phyloP scores from a whole-genome alignment of 2,329 filamentous ascomycete species.

The Massarina eburnea region DNA sequence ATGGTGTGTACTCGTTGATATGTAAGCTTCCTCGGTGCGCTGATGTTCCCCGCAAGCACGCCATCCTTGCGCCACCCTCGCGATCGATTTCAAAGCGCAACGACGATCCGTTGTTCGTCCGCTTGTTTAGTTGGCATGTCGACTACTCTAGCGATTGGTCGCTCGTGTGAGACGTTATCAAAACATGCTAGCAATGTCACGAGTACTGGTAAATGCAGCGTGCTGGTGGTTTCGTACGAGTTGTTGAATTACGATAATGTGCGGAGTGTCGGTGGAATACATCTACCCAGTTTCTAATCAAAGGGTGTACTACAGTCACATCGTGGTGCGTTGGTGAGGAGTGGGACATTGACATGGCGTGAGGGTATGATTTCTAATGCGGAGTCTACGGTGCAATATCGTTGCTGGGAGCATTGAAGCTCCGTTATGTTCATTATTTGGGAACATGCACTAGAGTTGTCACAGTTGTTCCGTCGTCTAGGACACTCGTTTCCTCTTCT shows the following conservation, averaged over 20 bases:
- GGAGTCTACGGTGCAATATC: too few species aligned
- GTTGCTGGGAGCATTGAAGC: too few species aligned
- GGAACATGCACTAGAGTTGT: slow-evolving; percentile 55
- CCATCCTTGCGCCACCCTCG: slow-evolving; percentile 16
- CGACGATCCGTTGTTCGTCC: slow-evolving; percentile 1
- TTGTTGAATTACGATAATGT: too few species aligned
- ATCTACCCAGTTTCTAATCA: too few species aligned
- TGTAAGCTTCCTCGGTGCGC: slow-evolving; percentile 23
- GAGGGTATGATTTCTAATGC: too few species aligned
- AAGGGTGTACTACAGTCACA: too few species aligned
- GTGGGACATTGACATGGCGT: too few species aligned
- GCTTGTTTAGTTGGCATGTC: background rate
- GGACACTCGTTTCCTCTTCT: slow-evolving; percentile 61
- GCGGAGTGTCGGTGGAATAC: too few species aligned
- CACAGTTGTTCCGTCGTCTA: slow-evolving; percentile 68
- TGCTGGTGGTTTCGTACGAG: background rate
- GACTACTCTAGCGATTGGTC: slow-evolving; percentile 1
- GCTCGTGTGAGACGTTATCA: too few species aligned
- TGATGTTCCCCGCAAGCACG: slow-evolving; percentile 37
- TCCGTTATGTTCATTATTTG: slow-evolving; percentile 2
- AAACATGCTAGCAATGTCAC: too few species aligned
- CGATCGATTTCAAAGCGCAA: slow-evolving; percentile 17
- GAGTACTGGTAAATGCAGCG: background rate
- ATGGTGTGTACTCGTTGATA: slow-evolving; percentile 18
- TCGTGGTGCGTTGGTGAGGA: too few species aligned